Conservation (phyloP, 1,284 basidiomycete species). For the Salmacisia buchloeana region DNA sequence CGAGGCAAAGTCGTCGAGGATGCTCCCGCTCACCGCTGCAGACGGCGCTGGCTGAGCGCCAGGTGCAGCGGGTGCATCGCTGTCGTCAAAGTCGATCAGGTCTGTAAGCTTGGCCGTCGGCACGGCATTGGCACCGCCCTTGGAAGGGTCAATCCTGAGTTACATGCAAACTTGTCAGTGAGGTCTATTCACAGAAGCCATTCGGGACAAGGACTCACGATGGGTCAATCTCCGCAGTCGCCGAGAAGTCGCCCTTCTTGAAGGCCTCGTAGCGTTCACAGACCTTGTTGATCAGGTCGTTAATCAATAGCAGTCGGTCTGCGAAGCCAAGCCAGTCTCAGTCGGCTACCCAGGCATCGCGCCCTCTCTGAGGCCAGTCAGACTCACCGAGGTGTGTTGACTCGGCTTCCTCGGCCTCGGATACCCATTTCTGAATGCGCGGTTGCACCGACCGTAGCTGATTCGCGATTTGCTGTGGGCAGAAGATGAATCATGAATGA, state of each 20-base stretch:
- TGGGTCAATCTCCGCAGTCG: conserved; percentile 59
- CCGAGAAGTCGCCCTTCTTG: conserved; percentile 75
- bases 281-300: conserved; percentile 94
- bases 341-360: too few species aligned
- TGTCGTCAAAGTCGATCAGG: conserved; percentile 44
- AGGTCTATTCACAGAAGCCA: background rate
- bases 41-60: conserved; percentile 10
- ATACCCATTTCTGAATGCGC: conserved; percentile 95
- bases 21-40: background rate
- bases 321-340: conserved; percentile 3
- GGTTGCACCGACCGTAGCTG: conserved; percentile 80
- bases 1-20: conserved; percentile 43
- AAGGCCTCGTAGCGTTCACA: conserved; percentile 83
- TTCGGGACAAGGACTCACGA: conserved; percentile 27
- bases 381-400: conserved; percentile 71
- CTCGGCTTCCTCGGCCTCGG: conserved; percentile 67
- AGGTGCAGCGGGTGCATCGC: background rate
- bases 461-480: conserved; percentile 85
- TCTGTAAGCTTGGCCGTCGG: conserved; percentile 44
- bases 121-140: conserved; percentile 40
- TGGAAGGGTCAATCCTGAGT: conserved; percentile 34
- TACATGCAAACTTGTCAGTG: background rate
- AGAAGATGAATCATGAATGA: conserved; percentile 5
- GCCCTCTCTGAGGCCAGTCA: background rate
- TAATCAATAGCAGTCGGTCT: conserved; percentile 91